Evolutionary conservation across 352 stramenopile genomes (phyloP).

Genomic region (Phytophthora ramorum): DNA sequence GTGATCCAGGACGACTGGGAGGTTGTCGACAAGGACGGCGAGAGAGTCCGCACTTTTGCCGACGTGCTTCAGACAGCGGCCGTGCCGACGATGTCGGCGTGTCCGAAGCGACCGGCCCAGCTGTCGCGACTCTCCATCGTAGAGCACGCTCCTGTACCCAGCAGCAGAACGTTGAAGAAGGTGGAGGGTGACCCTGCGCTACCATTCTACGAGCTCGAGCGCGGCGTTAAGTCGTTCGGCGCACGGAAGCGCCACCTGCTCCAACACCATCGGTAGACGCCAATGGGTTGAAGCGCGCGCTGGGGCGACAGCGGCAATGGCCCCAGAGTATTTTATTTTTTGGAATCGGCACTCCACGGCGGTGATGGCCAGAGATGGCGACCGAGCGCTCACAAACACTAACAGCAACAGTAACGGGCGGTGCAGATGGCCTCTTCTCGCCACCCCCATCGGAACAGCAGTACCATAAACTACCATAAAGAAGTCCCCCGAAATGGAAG

Average conservation of each 20-base stretch:
- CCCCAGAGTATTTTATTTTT: constrained; percentile 37
- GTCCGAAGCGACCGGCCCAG: constrained; percentile 10
- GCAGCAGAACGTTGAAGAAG: constrained; percentile 26
- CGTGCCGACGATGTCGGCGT: background rate
- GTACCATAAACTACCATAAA: constrained; percentile 32
- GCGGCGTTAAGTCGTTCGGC: constrained; percentile 67
- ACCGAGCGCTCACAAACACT: constrained; percentile 8
- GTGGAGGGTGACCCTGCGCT: constrained; percentile 22
- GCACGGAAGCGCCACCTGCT: constrained; percentile 57
- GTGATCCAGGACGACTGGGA: constrained; percentile 81
- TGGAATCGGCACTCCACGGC: background rate
- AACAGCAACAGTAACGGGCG: constrained; percentile 1
- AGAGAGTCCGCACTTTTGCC: constrained; percentile 63
- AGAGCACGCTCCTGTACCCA: constrained; percentile 26
- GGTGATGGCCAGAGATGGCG: background rate
- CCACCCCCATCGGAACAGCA: constrained; percentile 13
- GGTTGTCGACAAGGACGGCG: constrained; percentile 58
- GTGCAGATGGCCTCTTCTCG: constrained; percentile 8
- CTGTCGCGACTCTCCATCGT: constrained; percentile 30
- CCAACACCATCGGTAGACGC: constrained; percentile 42
- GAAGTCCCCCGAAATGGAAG: constrained; percentile 10
- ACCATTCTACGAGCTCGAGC: constrained; percentile 33
- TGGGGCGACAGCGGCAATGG: constrained; percentile 20
- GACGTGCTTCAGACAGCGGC: constrained; percentile 49
- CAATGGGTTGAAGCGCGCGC: constrained; percentile 10